Base-by-base conservation (phyloP, 2,329 filamentous ascomycete species). In the Fusarium verticillioides region DNA sequence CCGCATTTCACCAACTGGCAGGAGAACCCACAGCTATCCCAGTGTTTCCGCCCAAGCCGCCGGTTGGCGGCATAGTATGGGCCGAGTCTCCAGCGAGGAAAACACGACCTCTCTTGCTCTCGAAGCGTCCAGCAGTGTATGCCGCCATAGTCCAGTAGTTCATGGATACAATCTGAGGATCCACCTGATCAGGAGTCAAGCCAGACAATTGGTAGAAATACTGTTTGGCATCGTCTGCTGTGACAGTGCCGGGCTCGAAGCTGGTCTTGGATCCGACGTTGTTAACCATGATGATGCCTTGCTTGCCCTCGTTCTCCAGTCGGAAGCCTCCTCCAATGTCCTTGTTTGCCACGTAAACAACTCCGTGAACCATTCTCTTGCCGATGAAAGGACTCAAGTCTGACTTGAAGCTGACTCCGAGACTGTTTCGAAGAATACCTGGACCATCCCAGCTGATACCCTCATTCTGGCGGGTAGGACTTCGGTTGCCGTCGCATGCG, bases 111-210 rank as follows among this genome's bases (percentile, higher is more conserved):
- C 44, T 26, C 4, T 34, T 60, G 21, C 57, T 60, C 34, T 60
- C 44, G 2, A 50, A 23, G 13, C 16, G 7, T 9, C 57, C 44
- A 5, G 57, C 57, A 21, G 57, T 60, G 1, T 60, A 60, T 9
- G 57, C 57, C 1, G 34, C 57, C 44, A 60, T 60, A 4, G 57
- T 60, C 57, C 44, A 60, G 21, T 60, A 60, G 26, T 60, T 60
- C 26, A 60, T 50, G 1, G 34, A 50, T 1, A 50, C 7, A 1
- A 60, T 60, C 6, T 50, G 19, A 3, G 34, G 43, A 60, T 28
- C 36, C 2, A 60, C 26, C 34, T 60, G 36, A 1, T 60, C 26
- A 18, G 26, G 36, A 7, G 34, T 32, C 21, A 60, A 39, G 12
- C 57, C 44, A 7, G 57, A 60, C 2, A 60, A 11, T 18, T 60